A percentile compares a stretch with the other conserved stretches of the same genome.
These are phyloP conservation scores for Marchantia paleacea DNA, from an alignment of 225 moss, liverwort and hornwort species.

Conservation along the genomic window DNA sequence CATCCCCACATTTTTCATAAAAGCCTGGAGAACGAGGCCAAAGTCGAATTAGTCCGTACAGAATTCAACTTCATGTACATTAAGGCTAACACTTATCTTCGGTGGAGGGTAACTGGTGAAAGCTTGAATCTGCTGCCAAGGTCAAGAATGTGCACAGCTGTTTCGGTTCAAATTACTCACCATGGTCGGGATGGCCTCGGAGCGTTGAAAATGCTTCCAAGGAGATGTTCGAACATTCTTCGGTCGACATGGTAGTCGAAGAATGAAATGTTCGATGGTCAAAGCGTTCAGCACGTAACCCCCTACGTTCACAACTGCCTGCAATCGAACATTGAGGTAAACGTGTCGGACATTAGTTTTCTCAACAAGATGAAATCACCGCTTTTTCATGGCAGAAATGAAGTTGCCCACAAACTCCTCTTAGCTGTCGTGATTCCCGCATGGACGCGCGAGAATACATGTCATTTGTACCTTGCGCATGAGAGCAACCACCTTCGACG, in stretches of 20 bases:
- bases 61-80: too few relatives aligned
- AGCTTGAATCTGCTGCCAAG: background rate
- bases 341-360: background rate
- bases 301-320: constrained; percentile 57
- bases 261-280: constrained; percentile 56
- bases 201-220: constrained; percentile 40
- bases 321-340: constrained; percentile 2
- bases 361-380: background rate
- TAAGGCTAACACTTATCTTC: too few relatives aligned
- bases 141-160: background rate
- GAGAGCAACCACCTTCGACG: constrained; percentile 50
- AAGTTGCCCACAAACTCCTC: background rate
- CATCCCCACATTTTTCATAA: constrained; percentile 38
- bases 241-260: constrained; percentile 47
- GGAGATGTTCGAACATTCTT: constrained; percentile 44
- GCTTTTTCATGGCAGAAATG: too few relatives aligned
- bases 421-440: background rate
- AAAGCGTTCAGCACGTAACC: constrained; percentile 49
- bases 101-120: too few relatives aligned
- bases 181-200: constrained; percentile 36
- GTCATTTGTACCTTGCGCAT: constrained; percentile 45
- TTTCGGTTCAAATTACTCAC: constrained; percentile 14
- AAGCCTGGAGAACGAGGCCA: constrained; percentile 24
- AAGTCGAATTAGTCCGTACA: background rate
- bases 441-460: background rate